Conservation (phyloP, 352 stramenopile species). For the Saprolegnia diclina region DNA sequence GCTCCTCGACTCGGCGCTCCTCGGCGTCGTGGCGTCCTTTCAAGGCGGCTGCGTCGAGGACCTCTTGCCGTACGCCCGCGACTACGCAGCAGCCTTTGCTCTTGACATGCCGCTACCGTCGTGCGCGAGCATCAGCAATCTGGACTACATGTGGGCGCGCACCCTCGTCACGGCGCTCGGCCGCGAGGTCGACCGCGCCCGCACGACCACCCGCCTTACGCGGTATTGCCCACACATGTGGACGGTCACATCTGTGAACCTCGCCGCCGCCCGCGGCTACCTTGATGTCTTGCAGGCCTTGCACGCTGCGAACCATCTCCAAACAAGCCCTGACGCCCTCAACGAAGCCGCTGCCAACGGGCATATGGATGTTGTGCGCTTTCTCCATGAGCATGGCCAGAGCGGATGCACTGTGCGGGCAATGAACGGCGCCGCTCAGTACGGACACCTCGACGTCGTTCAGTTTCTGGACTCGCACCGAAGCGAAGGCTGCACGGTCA, state of each 20-base stretch:
- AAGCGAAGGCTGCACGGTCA: constrained; percentile 17
- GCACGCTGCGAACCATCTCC: neutral
- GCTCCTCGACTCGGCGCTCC: neutral
- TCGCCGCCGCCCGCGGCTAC: neutral
- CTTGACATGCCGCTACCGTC: neutral
- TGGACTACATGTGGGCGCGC: neutral
- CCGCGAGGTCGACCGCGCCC: neutral
- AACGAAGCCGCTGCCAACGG: constrained; percentile 17
- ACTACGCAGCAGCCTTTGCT: neutral
- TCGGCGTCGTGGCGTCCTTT: neutral
- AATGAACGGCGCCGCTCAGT: constrained; percentile 21
- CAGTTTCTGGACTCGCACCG: constrained; percentile 7
- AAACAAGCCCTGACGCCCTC: constrained; percentile 11
- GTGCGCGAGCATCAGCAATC: neutral
- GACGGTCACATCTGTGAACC: neutral
- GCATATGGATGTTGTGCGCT: constrained; percentile 15
- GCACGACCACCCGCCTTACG: neutral
- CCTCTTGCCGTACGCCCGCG: neutral
- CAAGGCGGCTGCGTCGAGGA: neutral
- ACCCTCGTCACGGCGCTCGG: neutral
- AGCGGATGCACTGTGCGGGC: constrained; percentile 1
- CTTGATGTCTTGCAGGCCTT: neutral
- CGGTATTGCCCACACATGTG: neutral
- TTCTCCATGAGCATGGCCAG: constrained; percentile 2
- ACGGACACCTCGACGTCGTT: constrained; percentile 20